Base-by-base conservation (phyloP, 1,284 basidiomycete genomes). In the Moesziomyces sp. region DNA sequence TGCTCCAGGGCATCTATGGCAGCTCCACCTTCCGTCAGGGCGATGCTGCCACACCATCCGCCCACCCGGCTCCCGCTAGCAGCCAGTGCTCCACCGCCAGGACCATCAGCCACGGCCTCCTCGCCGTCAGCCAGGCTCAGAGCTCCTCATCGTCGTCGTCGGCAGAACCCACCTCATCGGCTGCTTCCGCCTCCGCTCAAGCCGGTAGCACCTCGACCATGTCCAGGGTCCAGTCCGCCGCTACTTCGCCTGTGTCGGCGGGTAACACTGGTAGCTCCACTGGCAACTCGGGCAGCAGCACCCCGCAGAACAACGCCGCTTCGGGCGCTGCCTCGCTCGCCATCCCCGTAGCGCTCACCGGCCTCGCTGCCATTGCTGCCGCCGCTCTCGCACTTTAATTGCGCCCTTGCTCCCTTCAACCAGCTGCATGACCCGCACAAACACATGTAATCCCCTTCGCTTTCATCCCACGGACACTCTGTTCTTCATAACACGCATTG, bases 21-120 rank as follows among this genome's bases (percentile, higher is more conserved):
- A 59, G 57, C 28, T 80, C 76, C 5, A 81, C 80, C 11, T 81
- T 80, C 57, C 65, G 57, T n/a, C 78, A 81, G 56, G 73, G 75
- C 14, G 74, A 81, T 38, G 57, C 71, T 2, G 54, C 58, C 18
- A 74, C 71, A 1, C 66, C 71, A 3, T 40, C 48, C n/a, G 67
- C 72, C 23, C 67, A 74, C 49, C 72, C 72, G 0, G 72, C 72
- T 14, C 72, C 72, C 1, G 43, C 62, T 10, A 59, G 55, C 34
- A 66, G 61, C 45, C 61, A 74, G 47, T 74, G 72, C 48, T 50
- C 42, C 5, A 59, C 72, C 1, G 52, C 40, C 2, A 46, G 58
- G 23, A 57, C 58, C 13, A 59, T 74, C 43, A 44, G 62, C 26
- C 62, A 74, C 42, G 72, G 72, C 23, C 51, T 74, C 19, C 57